These are phyloP conservation scores for Chaetomium sp. DNA, from an alignment of 2,329 filamentous ascomycete genomes.

Conservation along the genomic window DNA sequence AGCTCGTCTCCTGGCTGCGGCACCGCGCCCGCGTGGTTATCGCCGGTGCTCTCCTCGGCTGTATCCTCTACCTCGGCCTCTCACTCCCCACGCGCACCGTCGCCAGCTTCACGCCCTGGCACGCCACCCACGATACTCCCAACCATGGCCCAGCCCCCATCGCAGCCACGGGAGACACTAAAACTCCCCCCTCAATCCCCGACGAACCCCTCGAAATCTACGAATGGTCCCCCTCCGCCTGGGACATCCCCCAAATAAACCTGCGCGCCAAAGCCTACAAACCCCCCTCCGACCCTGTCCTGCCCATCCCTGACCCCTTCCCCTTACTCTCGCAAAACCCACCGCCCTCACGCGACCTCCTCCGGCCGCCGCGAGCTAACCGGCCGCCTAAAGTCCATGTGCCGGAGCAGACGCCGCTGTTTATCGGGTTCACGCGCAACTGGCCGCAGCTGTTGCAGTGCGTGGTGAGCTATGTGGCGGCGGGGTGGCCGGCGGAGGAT, in stretches of 20 bases:
- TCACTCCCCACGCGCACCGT: too few relatives aligned
- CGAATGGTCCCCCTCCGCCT: conserved; percentile 15
- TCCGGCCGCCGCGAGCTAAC: conserved; percentile 27
- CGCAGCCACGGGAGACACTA: too few relatives aligned
- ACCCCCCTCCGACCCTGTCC: conserved; percentile 23
- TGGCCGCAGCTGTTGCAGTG: conserved; percentile 44
- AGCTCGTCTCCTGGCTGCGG: too few relatives aligned
- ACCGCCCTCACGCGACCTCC: conserved; percentile 22
- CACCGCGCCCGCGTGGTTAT: too few relatives aligned
- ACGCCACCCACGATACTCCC: too few relatives aligned
- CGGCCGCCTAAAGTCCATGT: conserved; percentile 30
- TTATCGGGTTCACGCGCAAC: conserved; percentile 40
- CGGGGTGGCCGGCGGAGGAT: conserved; percentile 47
- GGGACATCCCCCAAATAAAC: conserved; percentile 11
- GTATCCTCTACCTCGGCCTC: too few relatives aligned
- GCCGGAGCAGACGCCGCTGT: conserved; percentile 32
- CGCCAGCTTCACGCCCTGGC: too few relatives aligned
- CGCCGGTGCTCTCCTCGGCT: too few relatives aligned
- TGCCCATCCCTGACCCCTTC: conserved; percentile 34
- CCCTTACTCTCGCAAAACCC: conserved; percentile 29
- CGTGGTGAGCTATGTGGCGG: conserved; percentile 46
- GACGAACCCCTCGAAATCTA: background rate
- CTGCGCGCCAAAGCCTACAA: conserved; percentile 28
- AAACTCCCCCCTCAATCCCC: too few relatives aligned
- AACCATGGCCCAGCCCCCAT: too few relatives aligned